phyloP scores from a whole-genome alignment of 306 rosid species.

The Prunus padus region DNA sequence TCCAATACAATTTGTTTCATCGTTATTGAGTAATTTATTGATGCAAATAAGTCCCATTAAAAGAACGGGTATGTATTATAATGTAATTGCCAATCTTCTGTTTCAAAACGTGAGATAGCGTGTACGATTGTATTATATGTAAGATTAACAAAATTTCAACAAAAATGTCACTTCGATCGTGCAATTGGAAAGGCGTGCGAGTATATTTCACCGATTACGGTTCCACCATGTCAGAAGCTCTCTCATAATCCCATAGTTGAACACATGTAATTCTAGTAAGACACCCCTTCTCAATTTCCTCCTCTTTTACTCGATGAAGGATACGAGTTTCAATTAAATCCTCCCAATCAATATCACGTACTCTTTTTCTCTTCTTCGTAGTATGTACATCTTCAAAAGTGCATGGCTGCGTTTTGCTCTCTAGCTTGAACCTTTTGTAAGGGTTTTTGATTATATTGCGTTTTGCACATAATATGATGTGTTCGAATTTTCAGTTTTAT shows the following conservation, averaged over 20 bases:
- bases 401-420: no score
- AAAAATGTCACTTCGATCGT: not conserved
- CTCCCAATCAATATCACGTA: conserved; percentile 61
- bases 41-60: no score
- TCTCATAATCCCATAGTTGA: conserved; percentile 42
- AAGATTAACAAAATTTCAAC: not conserved
- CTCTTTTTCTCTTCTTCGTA: conserved; percentile 47
- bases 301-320: conserved; percentile 69
- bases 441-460: no score
- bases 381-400: conserved; percentile 1
- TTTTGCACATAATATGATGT: no score
- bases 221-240: conserved; percentile 8
- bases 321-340: conserved; percentile 78
- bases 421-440: no score
- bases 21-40: no score
- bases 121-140: not conserved
- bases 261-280: conserved; percentile 62
- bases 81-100: not conserved
- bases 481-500: no score
- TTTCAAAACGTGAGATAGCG: not conserved
- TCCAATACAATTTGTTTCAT: no score
- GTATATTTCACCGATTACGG: not conserved
- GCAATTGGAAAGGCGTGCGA: not conserved
- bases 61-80: not conserved
- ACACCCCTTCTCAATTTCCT: conserved; percentile 84